These are phyloP conservation scores for Hypoxylon sp. DNA, from an alignment of 2,329 filamentous ascomycete genomes.

Conservation along the genomic window DNA sequence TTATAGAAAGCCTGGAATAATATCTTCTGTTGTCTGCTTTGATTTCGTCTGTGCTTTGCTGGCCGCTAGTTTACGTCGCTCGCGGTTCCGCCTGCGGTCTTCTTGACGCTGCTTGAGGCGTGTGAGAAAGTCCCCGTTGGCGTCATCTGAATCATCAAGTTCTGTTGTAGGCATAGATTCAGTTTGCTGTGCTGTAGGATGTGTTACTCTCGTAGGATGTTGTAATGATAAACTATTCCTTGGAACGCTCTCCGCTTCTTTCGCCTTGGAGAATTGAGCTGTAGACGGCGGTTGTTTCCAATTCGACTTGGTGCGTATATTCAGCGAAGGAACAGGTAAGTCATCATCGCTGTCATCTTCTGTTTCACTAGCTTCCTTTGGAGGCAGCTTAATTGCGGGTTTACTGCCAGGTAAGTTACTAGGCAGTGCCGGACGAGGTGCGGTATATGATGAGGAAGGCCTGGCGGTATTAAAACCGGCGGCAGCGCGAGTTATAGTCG, in stretches of 20 bases:
- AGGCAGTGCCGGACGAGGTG: constrained; percentile 3
- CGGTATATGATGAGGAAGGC: constrained; percentile 6
- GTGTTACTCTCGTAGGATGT: neutral
- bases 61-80: constrained; percentile 41
- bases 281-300: neutral
- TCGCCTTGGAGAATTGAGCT: constrained; percentile 8
- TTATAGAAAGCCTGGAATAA: constrained; percentile 51
- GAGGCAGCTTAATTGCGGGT: constrained; percentile 8
- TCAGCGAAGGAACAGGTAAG: constrained; percentile 38
- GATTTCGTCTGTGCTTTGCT: constrained; percentile 33
- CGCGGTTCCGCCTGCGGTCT: constrained; percentile 45
- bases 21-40: constrained; percentile 36
- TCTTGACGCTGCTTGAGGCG: constrained; percentile 48
- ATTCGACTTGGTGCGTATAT: neutral
- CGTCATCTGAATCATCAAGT: constrained; percentile 33
- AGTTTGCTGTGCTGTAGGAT: neutral
- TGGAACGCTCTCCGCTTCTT: neutral
- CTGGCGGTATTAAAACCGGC: constrained; percentile 46
- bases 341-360: constrained; percentile 38
- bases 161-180: constrained; percentile 21
- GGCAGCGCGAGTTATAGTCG: constrained; percentile 47
- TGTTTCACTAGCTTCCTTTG: constrained; percentile 21
- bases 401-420: constrained; percentile 20
- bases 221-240: constrained; percentile 7
- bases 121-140: constrained; percentile 44